Evolutionary conservation across 805 yeast species (phyloP).

Genomic region (Kluyveromyces aestuarii): DNA sequence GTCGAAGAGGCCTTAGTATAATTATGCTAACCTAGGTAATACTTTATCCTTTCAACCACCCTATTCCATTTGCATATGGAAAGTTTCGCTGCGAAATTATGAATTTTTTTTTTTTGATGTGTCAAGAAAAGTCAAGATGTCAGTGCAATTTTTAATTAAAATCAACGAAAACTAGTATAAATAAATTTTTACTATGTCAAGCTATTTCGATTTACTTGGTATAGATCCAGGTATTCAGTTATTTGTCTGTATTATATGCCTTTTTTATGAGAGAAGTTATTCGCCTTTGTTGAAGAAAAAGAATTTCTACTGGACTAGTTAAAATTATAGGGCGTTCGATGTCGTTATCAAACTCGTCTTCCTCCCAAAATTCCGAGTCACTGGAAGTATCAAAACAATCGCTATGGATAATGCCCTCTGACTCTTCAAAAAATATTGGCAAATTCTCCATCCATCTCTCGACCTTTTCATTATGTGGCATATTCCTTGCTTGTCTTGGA

Average conservation of each 20-base stretch:
- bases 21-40: background rate
- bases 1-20: background rate
- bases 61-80: background rate
- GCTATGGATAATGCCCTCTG: slow-evolving; percentile 3
- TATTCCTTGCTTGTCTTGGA: slow-evolving; percentile 53
- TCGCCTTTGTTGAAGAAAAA: slow-evolving; percentile 19
- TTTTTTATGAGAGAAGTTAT: slow-evolving; percentile 18
- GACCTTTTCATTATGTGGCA: slow-evolving; percentile 62
- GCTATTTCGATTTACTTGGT: background rate
- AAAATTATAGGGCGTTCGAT: slow-evolving; percentile 5
- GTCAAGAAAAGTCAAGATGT: background rate
- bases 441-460: slow-evolving; percentile 51
- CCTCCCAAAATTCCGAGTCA: slow-evolving; percentile 26
- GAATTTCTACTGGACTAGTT: slow-evolving; percentile 15
- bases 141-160: background rate
- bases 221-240: background rate
- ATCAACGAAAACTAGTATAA: background rate
- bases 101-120: background rate
- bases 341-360: slow-evolving; percentile 21
- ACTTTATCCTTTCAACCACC: background rate
- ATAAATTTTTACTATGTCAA: background rate
- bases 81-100: background rate
- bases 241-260: slow-evolving; percentile 6
- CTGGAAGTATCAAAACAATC: slow-evolving; percentile 17
- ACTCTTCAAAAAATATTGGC: slow-evolving; percentile 33